phyloP scores from a whole-genome alignment of 140 eudicot genomes.

The Artemisia princeps region DNA sequence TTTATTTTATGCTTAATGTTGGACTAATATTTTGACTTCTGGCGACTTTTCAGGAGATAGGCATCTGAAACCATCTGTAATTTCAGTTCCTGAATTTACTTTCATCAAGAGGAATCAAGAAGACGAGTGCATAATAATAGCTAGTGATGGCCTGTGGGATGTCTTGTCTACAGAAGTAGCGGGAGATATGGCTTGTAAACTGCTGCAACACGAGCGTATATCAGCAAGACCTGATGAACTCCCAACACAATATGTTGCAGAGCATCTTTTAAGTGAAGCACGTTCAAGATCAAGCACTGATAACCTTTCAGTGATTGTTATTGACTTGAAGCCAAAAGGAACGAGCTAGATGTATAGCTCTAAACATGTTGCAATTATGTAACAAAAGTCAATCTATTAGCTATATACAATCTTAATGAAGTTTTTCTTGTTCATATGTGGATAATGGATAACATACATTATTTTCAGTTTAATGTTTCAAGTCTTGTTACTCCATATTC shows the following conservation, averaged over 20 bases:
- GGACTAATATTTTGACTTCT: too few relatives aligned
- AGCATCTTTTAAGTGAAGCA: constrained; percentile 17
- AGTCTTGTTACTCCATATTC: background rate
- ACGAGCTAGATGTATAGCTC: background rate
- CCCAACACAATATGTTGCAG: constrained; percentile 16
- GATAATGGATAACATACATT: constrained; percentile 7
- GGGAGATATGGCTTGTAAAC: constrained; percentile 21
- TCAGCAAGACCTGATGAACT: background rate
- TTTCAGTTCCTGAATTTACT: constrained; percentile 32
- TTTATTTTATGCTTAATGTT: too few relatives aligned
- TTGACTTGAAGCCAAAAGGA: constrained; percentile 21
- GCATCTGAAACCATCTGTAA: constrained; percentile 26
- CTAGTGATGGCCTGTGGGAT: constrained; percentile 46
- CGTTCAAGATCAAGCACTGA: constrained; percentile 13
- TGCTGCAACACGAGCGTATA: constrained; percentile 13
- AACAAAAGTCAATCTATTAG: background rate
- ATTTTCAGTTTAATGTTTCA: background rate
- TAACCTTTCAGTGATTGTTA: constrained; percentile 25
- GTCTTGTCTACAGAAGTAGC: constrained; percentile 16
- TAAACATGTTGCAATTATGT: constrained; percentile 7
- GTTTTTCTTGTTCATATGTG: background rate
- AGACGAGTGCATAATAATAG: constrained; percentile 24
- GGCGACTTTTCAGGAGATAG: constrained; percentile 26
- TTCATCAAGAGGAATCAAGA: constrained; percentile 23
- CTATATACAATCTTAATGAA: background rate